Evolutionary conservation across 345 rosid genomes (phyloP), one percentile per base, ranked within the genome.

Genomic region (Sisymbrium irio): DNA sequence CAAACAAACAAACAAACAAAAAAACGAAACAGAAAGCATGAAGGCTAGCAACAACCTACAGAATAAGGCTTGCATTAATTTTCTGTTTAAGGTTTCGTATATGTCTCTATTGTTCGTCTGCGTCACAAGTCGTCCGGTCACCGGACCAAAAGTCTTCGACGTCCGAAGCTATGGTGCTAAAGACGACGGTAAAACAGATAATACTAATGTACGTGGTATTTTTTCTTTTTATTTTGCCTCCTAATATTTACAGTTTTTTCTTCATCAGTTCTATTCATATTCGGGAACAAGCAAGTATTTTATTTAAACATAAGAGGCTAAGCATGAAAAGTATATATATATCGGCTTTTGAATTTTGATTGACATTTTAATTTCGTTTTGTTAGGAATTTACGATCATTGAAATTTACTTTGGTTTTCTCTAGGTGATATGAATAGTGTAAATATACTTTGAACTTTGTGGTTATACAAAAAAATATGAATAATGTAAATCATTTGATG

Each of bases 131-230:
- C 44, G 15, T 1, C 27, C 62, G 8, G 41, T 0, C 22, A 56
- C 41, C 2, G 7, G 22, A 46, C 28, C 6, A 37, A 11, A 58
- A 18, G 14, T 18, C 42, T 58, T 58, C 22, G 27, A 58, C 9
- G 62, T 58, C 14, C 62, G 20, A 58, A 58, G 22, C 22, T 58
- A 58, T 17, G 62, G 62, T 58, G 62, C 62, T 5, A 58, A 58
- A 35, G 44, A 28, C 44, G 62, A 58, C 28, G 44, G 62, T 12
- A 18, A 35, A 58, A 58, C 62, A 1, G 62, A 57, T 35, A 35
- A 57, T 35, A 12, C 27, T 2, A 57, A 57, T 57, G 44, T 35
- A 57, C 9, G 5, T 35, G 28, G n/a, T 18, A 11, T 9, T 32
- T 54, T 1, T 54, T 30, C 9, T 47, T 18, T 18, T 15, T 15